A percentile compares a stretch with the other conserved stretches of the same genome.
phyloP scores from a whole-genome alignment of 2,329 filamentous ascomycete genomes.

The Didymella glomerata region DNA sequence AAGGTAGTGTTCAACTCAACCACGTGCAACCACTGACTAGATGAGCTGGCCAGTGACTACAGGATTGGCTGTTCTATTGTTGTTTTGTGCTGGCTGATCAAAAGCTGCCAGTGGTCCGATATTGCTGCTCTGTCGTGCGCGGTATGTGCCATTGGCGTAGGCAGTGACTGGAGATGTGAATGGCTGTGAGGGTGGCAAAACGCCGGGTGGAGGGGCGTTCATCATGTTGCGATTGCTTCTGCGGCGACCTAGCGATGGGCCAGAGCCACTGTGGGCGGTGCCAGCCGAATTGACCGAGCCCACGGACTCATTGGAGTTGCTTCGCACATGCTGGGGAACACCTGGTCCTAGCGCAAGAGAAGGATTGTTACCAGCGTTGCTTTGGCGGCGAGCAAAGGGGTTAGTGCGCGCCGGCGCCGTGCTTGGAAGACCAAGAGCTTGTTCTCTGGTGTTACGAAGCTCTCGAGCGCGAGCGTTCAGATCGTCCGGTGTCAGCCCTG shows the following conservation, averaged over 20 bases:
- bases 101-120: constrained; percentile 32
- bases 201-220: constrained; percentile 34
- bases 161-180: constrained; percentile 36
- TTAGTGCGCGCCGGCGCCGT: constrained; percentile 46
- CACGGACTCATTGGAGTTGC: constrained; percentile 46
- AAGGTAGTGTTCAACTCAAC: neutral
- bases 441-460: constrained; percentile 48
- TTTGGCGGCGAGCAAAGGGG: constrained; percentile 47
- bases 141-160: constrained; percentile 44
- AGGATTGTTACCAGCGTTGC: constrained; percentile 31
- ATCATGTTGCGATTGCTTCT: constrained; percentile 49
- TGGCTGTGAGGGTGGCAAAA: constrained; percentile 35
- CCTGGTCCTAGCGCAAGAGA: constrained; percentile 23
- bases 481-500: constrained; percentile 46
- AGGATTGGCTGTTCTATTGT: constrained; percentile 38
- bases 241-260: constrained; percentile 43
- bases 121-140: constrained; percentile 35
- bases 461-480: constrained; percentile 47
- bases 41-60: constrained; percentile 48
- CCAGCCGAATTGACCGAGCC: constrained; percentile 43
- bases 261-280: constrained; percentile 38
- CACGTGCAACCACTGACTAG: constrained; percentile 16
- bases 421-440: constrained; percentile 41
- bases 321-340: constrained; percentile 38
- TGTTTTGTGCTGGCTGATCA: constrained; percentile 39